phyloP scores from a whole-genome alignment of 108 stramenopile genomes.

The Cyclotella distinguenda region DNA sequence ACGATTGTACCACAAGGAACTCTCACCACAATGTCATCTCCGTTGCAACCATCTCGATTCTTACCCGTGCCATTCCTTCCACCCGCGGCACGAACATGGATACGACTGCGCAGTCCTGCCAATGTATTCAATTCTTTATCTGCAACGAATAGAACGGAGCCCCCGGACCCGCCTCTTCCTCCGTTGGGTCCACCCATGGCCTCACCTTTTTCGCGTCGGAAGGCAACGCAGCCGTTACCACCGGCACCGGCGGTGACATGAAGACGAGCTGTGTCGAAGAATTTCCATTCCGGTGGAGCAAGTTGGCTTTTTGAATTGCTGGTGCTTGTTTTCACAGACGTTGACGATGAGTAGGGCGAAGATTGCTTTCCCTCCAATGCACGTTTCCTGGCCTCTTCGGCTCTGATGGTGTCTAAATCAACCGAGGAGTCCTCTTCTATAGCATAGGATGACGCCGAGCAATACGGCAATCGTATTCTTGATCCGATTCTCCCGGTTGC shows the following conservation, averaged over 20 bases:
- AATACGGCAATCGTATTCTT: neutral
- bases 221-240: constrained; percentile 94
- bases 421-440: neutral
- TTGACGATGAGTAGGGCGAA: neutral
- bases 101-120: constrained; percentile 70
- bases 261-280: constrained; percentile 87
- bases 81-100: constrained; percentile 76
- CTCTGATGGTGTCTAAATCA: constrained; percentile 11
- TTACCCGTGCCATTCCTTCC: constrained; percentile 90
- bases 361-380: neutral
- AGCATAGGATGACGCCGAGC: neutral
- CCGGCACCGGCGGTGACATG: constrained; percentile 92
- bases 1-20: constrained; percentile 96
- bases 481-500: neutral
- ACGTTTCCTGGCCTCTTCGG: constrained; percentile 1
- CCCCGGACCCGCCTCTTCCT: constrained; percentile 88
- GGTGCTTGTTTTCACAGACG: neutral
- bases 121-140: constrained; percentile 88
- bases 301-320: constrained; percentile 14
- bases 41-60: constrained; percentile 70
- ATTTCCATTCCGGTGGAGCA: constrained; percentile 78
- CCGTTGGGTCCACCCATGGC: constrained; percentile 91
- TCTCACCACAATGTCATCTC: constrained; percentile 64
- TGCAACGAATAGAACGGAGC: constrained; percentile 77
- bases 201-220: constrained; percentile 90